phyloP scores from a whole-genome alignment of 2,329 filamentous ascomycete species.

The Cladophialophora psammophila region DNA sequence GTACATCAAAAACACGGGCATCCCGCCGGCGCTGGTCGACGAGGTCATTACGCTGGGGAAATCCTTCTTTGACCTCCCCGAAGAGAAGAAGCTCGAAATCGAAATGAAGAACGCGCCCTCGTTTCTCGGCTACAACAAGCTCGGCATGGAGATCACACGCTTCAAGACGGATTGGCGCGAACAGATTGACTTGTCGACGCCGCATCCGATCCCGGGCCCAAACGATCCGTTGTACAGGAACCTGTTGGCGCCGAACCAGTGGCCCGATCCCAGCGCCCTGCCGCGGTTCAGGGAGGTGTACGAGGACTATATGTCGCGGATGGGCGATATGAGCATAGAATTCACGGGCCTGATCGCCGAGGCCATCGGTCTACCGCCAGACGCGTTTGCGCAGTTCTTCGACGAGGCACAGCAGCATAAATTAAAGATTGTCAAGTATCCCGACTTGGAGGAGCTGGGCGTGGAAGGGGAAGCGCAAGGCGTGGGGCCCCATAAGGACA shows the following conservation, averaged over 20 bases:
- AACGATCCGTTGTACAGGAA: slow-evolving; percentile 75
- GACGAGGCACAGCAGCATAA: slow-evolving; percentile 78
- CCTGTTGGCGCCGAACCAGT: slow-evolving; percentile 78
- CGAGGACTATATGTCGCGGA: slow-evolving; percentile 76
- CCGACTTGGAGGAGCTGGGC: slow-evolving; percentile 70
- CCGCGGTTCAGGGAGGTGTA: slow-evolving; percentile 70
- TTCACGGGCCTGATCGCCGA: slow-evolving; percentile 86
- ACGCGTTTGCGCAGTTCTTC: slow-evolving; percentile 81
- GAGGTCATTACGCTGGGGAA: slow-evolving; percentile 72
- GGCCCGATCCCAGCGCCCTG: slow-evolving; percentile 70
- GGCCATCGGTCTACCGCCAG: slow-evolving; percentile 73
- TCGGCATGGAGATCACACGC: slow-evolving; percentile 71
- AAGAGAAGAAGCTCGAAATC: slow-evolving; percentile 76
- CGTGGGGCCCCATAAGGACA: slow-evolving; percentile 83
- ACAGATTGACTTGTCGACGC: slow-evolving; percentile 85
- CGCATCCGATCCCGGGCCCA: slow-evolving; percentile 70
- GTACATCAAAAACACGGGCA: slow-evolving; percentile 81
- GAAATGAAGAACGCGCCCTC: slow-evolving; percentile 77
- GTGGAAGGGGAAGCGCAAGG: slow-evolving; percentile 59
- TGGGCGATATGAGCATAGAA: slow-evolving; percentile 73
- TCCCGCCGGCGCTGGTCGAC: slow-evolving; percentile 69
- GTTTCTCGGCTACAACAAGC: slow-evolving; percentile 63
- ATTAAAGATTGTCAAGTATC: slow-evolving; percentile 88
- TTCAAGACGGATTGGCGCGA: slow-evolving; percentile 80
- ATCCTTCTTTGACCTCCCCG: slow-evolving; percentile 77